Evolutionary conservation across 2,329 filamentous ascomycete genomes (phyloP).

Genomic region (Neurospora crassa): DNA sequence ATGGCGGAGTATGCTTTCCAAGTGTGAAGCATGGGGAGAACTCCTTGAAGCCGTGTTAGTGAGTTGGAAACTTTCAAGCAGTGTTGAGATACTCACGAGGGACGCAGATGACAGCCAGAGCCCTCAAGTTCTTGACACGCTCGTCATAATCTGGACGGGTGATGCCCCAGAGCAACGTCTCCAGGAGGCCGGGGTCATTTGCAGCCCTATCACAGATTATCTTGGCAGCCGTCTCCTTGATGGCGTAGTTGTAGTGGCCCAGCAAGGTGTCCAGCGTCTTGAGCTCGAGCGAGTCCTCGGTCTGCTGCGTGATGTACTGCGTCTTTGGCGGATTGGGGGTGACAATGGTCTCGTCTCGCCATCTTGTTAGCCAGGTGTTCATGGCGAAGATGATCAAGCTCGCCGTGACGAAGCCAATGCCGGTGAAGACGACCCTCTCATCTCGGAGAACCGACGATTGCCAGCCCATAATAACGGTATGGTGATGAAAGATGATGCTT

Average conservation of each 20-base stretch:
- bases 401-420: slow-evolving; percentile 48
- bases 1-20: slow-evolving; percentile 44
- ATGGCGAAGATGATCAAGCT: slow-evolving; percentile 45
- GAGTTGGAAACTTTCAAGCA: background rate
- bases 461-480: slow-evolving; percentile 30
- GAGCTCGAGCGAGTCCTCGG: slow-evolving; percentile 59
- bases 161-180: slow-evolving; percentile 46
- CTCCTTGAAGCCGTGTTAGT: slow-evolving; percentile 25
- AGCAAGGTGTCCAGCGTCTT: slow-evolving; percentile 59
- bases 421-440: slow-evolving; percentile 43
- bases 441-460: slow-evolving; percentile 31
- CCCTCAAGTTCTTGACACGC: slow-evolving; percentile 46
- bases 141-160: slow-evolving; percentile 49
- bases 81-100: slow-evolving; percentile 25
- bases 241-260: slow-evolving; percentile 61
- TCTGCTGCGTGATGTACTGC: slow-evolving; percentile 65
- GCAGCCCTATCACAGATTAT: slow-evolving; percentile 48
- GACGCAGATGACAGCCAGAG: slow-evolving; percentile 46
- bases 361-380: slow-evolving; percentile 46
- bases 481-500: background rate
- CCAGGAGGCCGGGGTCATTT: slow-evolving; percentile 45
- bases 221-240: slow-evolving; percentile 57
- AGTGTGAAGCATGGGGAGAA: slow-evolving; percentile 38
- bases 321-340: slow-evolving; percentile 55
- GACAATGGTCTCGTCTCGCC: slow-evolving; percentile 57